Percentiles rank a stretch among this genome's conserved stretches.
phyloP scores from a whole-genome alignment of 2,329 filamentous ascomycete genomes.

The Nothopassalora personata region DNA sequence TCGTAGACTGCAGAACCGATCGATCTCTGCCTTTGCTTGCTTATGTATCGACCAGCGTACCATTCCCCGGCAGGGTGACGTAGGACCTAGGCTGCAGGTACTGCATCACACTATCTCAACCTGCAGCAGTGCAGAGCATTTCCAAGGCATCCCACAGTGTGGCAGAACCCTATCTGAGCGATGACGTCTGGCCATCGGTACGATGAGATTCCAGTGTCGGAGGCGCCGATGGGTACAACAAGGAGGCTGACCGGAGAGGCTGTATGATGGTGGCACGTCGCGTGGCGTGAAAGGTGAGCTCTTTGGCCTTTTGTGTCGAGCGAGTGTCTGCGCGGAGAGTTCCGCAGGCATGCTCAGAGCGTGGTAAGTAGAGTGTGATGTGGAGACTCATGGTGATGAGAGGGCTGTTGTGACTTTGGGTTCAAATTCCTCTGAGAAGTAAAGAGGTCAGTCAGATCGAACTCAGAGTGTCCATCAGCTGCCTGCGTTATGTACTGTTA shows the following conservation, averaged over 20 bases:
- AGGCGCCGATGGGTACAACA: background rate
- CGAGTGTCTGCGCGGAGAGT: no score
- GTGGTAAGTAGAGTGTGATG: no score
- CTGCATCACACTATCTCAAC: slow-evolving; percentile 1
- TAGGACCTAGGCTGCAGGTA: background rate
- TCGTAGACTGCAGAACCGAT: background rate
- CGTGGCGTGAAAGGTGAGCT: no score
- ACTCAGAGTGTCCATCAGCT: background rate
- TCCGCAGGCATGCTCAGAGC: no score
- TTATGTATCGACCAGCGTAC: background rate
- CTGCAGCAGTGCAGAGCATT: background rate
- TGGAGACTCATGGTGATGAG: no score
- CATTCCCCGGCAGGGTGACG: background rate
- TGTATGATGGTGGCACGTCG: background rate
- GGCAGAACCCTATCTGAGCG: background rate
- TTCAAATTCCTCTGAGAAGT: background rate
- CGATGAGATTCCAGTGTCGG: background rate
- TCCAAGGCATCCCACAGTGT: background rate
- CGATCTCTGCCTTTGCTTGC: no score
- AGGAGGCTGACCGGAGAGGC: background rate
- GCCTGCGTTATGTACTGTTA: background rate
- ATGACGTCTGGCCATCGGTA: background rate
- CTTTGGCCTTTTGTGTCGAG: no score
- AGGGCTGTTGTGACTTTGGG: no score
- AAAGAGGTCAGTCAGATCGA: background rate